Percentiles rank a stretch among this genome's conserved stretches.
Conservation (phyloP, 345 rosid species). For the Hibiscus mutabilis region DNA sequence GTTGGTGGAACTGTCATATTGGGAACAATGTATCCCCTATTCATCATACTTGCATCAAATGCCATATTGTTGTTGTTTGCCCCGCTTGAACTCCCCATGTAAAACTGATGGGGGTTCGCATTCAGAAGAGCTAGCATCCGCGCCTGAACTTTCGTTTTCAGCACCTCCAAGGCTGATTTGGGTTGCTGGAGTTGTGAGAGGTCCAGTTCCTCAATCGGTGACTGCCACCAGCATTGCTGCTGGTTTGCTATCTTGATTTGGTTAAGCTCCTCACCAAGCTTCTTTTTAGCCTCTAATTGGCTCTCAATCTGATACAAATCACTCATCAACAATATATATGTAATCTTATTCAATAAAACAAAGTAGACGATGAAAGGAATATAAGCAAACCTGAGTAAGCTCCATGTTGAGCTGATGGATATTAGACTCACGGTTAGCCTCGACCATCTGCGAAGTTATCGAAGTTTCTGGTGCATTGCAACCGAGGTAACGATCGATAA, state of each 20-base stretch:
- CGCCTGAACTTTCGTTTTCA: slow-evolving; percentile 27
- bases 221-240: slow-evolving; percentile 37
- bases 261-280: slow-evolving; percentile 30
- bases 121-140: no score
- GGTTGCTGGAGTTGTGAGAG: slow-evolving; percentile 28
- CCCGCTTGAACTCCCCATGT: no score
- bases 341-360: not conserved
- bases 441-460: slow-evolving; percentile 28
- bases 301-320: slow-evolving; percentile 12
- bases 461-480: slow-evolving; percentile 14
- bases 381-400: slow-evolving; percentile 27
- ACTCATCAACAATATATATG: not conserved
- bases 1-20: no score
- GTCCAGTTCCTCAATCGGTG: slow-evolving; percentile 25
- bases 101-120: no score
- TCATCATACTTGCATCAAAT: no score
- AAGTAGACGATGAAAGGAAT: not conserved
- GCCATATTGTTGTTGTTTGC: no score
- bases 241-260: slow-evolving; percentile 12
- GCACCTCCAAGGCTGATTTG: slow-evolving; percentile 24
- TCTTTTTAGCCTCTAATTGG: slow-evolving; percentile 38
- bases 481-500: slow-evolving; percentile 20
- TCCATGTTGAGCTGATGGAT: slow-evolving; percentile 44
- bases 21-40: no score
- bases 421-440: slow-evolving; percentile 34